Conservation (phyloP, 2,329 filamentous ascomycete species). For the Fulvia fulva region DNA sequence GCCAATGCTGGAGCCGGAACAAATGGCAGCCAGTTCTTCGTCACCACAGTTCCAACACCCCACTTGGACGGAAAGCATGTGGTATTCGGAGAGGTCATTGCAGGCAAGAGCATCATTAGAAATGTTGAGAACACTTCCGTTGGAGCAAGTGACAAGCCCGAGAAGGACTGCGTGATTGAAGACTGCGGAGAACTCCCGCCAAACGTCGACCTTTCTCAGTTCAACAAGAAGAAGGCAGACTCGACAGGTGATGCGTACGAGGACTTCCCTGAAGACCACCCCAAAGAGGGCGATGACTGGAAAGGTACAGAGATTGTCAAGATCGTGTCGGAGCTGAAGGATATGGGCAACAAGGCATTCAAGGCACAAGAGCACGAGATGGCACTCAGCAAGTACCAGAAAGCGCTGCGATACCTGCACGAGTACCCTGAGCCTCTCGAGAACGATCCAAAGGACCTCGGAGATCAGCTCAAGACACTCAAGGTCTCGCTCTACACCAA, state of each 20-base stretch:
- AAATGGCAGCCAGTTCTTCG: constrained; percentile 97
- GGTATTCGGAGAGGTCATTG: constrained; percentile 90
- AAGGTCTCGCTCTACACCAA: constrained; percentile 88
- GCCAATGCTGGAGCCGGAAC: constrained; percentile 93
- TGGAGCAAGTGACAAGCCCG: constrained; percentile 71
- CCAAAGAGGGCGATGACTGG: constrained; percentile 52
- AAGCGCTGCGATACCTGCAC: constrained; percentile 83
- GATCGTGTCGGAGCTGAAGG: constrained; percentile 82
- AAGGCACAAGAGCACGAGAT: constrained; percentile 68
- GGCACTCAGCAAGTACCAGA: constrained; percentile 89
- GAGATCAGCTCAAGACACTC: constrained; percentile 64
- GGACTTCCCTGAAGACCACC: constrained; percentile 88
- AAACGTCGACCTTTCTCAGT: constrained; percentile 63
- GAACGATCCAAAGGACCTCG: constrained; percentile 65
- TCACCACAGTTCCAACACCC: constrained; percentile 91
- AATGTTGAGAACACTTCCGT: constrained; percentile 83
- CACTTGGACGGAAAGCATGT: constrained; percentile 97
- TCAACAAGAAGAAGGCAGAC: constrained; percentile 68
- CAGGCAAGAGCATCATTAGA: constrained; percentile 85
- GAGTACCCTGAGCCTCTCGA: constrained; percentile 71
- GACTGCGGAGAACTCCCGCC: constrained; percentile 80
- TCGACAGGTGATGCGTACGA: constrained; percentile 86
- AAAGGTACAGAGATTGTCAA: constrained; percentile 66
- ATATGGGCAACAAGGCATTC: constrained; percentile 88
- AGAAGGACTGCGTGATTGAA: constrained; percentile 65